Percentiles rank a stretch among this genome's conserved stretches.
Conservation (phyloP, 75 land plant genomes). For the Pinus tabuliformis region DNA sequence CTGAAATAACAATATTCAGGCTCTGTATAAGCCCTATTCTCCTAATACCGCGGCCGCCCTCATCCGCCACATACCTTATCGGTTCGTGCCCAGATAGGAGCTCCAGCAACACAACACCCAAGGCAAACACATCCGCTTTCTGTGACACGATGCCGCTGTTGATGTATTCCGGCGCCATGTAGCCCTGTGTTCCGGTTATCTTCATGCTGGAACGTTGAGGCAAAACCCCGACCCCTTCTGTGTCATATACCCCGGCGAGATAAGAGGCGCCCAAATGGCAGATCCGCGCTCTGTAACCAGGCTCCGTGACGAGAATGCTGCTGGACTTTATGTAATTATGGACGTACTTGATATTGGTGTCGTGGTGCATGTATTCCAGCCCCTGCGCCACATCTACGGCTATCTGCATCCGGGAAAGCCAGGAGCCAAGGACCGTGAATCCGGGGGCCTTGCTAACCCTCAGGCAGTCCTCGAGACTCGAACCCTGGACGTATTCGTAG, state of each 20-base stretch:
- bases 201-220: conserved; percentile 13
- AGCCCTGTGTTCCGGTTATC: conserved; percentile 79
- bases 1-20: conserved; percentile 17
- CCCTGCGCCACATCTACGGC: conserved; percentile 71
- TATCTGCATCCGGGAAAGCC: conserved; percentile 61
- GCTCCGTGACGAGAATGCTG: conserved; percentile 47
- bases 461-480: conserved; percentile 46
- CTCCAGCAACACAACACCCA: conserved; percentile 84
- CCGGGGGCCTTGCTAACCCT: conserved; percentile 35
- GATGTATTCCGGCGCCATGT: conserved; percentile 91
- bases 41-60: conserved; percentile 10
- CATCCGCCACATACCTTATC: conserved; percentile 25
- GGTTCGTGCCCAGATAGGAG: conserved; percentile 73
- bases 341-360: conserved; percentile 25
- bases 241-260: conserved; percentile 47
- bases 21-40: conserved; percentile 36
- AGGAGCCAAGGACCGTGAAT: conserved; percentile 51
- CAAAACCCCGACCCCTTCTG: not conserved
- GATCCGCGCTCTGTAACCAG: conserved; percentile 39
- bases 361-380: conserved; percentile 74
- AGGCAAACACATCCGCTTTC: conserved; percentile 76
- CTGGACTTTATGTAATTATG: conserved; percentile 64
- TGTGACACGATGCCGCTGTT: conserved; percentile 36
- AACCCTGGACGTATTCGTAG: conserved; percentile 60
- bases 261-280: conserved; percentile 62